Conservation (phyloP, 352 stramenopile genomes). For the Globisporangium iwayamae region DNA sequence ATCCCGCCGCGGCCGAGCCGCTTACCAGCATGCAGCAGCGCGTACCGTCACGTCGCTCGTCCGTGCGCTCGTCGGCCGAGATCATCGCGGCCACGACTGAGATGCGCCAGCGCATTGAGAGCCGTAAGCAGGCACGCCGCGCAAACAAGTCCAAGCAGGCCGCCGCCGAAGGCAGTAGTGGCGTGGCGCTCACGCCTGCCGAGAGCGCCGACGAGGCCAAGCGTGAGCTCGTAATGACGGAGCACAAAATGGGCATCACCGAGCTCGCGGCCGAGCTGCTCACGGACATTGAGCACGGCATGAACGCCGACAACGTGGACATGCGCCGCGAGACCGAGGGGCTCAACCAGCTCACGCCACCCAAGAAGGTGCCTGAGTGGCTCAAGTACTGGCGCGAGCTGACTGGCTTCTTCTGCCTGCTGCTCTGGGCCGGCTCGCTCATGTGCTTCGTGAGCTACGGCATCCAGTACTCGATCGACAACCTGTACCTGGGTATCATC, state of each 20-base stretch:
- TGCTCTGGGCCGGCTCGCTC: slow-evolving; percentile 45
- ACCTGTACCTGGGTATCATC: slow-evolving; percentile 48
- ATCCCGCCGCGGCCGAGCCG: slow-evolving; percentile 1
- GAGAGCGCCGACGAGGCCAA: slow-evolving; percentile 26
- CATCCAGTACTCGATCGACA: slow-evolving; percentile 42
- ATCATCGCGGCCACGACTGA: slow-evolving; percentile 50
- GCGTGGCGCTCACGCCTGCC: background rate
- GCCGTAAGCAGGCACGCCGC: slow-evolving; percentile 30
- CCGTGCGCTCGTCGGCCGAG: slow-evolving; percentile 47
- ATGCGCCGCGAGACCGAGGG: slow-evolving; percentile 44
- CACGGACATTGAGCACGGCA: slow-evolving; percentile 38
- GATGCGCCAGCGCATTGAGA: slow-evolving; percentile 58
- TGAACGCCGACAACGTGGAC: slow-evolving; percentile 45
- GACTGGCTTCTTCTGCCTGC: slow-evolving; percentile 52
- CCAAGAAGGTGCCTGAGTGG: slow-evolving; percentile 47
- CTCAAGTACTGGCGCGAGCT: slow-evolving; percentile 57
- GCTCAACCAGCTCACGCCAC: slow-evolving; percentile 50
- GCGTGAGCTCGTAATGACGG: slow-evolving; percentile 47
- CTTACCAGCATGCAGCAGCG: slow-evolving; percentile 10
- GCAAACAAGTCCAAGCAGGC: slow-evolving; percentile 21
- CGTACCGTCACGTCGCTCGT: slow-evolving; percentile 25
- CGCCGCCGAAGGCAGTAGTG: background rate
- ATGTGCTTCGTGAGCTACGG: slow-evolving; percentile 56
- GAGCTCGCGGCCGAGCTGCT: slow-evolving; percentile 44
- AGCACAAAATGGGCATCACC: slow-evolving; percentile 48